These are phyloP conservation scores for Westerdykella ornata DNA, from an alignment of 2,329 filamentous ascomycete genomes.

Conservation along the genomic window DNA sequence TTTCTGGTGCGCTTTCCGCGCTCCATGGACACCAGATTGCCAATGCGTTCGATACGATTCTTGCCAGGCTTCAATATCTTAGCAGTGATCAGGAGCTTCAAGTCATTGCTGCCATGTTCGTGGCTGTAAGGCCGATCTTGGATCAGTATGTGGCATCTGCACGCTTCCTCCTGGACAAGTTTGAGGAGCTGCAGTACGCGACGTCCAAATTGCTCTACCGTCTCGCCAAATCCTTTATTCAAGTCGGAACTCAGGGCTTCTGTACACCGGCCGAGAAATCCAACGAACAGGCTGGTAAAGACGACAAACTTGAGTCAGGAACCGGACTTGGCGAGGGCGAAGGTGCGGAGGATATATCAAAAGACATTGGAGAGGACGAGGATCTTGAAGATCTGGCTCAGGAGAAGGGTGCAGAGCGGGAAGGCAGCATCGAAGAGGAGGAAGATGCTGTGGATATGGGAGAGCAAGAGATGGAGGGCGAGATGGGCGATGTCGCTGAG, in stretches of 20 bases:
- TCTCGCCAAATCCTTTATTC: constrained; percentile 68
- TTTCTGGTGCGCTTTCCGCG: constrained; percentile 46
- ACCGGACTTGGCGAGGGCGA: constrained; percentile 93
- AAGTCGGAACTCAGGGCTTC: constrained; percentile 79
- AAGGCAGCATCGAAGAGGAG: constrained; percentile 66
- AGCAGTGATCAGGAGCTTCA: constrained; percentile 38
- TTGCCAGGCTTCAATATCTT: constrained; percentile 43
- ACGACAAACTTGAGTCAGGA: constrained; percentile 78
- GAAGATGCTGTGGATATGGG: constrained; percentile 89
- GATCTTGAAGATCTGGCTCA: constrained; percentile 87
- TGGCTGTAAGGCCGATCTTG: constrained; percentile 62
- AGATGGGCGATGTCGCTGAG: constrained; percentile 56
- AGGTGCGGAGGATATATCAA: constrained; percentile 94
- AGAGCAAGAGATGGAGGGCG: constrained; percentile 82
- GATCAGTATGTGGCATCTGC: constrained; percentile 63
- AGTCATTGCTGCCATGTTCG: constrained; percentile 52
- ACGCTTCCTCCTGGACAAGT: constrained; percentile 51
- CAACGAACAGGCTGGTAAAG: constrained; percentile 55
- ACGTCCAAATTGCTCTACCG: constrained; percentile 68
- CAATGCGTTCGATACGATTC: constrained; percentile 38
- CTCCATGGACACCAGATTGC: constrained; percentile 55
- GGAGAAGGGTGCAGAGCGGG: constrained; percentile 59
- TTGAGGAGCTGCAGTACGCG: constrained; percentile 60
- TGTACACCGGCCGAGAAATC: constrained; percentile 81
- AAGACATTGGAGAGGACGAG: constrained; percentile 90